Conservation (phyloP, 2,329 filamentous ascomycete species). For the Colletotrichum abscissum region DNA sequence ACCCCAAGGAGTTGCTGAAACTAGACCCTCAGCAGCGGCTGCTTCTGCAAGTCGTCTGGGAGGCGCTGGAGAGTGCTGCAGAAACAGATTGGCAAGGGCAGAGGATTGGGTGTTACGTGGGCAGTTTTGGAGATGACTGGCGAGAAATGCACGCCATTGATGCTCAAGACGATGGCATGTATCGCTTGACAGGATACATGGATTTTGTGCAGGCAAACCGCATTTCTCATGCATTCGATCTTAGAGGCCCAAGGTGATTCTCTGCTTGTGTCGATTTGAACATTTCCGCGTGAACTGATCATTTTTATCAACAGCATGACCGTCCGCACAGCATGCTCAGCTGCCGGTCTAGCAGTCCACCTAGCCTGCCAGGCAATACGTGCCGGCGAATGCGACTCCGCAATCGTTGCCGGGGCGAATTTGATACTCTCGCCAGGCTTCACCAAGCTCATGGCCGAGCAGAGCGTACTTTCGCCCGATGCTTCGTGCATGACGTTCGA, state of each 20-base stretch:
- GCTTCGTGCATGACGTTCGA: slow-evolving; percentile 48
- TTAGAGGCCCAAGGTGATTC: slow-evolving; percentile 21
- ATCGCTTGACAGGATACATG: slow-evolving; percentile 34
- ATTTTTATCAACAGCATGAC: slow-evolving; percentile 37
- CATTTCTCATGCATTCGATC: slow-evolving; percentile 30
- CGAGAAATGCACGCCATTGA: slow-evolving; percentile 36
- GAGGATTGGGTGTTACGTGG: slow-evolving; percentile 42
- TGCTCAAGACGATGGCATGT: slow-evolving; percentile 4
- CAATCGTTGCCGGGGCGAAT: slow-evolving; percentile 41
- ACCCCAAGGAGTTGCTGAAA: slow-evolving; percentile 36
- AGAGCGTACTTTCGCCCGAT: slow-evolving; percentile 39
- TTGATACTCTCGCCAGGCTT: slow-evolving; percentile 41
- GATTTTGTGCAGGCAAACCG: slow-evolving; percentile 40
- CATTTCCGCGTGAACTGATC: background rate
- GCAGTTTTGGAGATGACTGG: slow-evolving; percentile 44
- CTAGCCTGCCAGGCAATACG: slow-evolving; percentile 38
- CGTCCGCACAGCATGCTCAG: slow-evolving; percentile 43
- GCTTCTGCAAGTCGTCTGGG: slow-evolving; percentile 42
- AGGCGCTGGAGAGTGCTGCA: slow-evolving; percentile 43
- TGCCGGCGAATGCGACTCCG: slow-evolving; percentile 31
- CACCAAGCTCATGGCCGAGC: background rate
- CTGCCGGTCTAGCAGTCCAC: slow-evolving; percentile 39
- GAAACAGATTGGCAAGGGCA: slow-evolving; percentile 39
- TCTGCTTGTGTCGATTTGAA: slow-evolving; percentile 17
- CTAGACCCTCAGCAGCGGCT: slow-evolving; percentile 45